These are phyloP conservation scores for Plasmodium yoelii DNA, from an alignment of 169 alveolate species.

Conservation along the genomic window DNA sequence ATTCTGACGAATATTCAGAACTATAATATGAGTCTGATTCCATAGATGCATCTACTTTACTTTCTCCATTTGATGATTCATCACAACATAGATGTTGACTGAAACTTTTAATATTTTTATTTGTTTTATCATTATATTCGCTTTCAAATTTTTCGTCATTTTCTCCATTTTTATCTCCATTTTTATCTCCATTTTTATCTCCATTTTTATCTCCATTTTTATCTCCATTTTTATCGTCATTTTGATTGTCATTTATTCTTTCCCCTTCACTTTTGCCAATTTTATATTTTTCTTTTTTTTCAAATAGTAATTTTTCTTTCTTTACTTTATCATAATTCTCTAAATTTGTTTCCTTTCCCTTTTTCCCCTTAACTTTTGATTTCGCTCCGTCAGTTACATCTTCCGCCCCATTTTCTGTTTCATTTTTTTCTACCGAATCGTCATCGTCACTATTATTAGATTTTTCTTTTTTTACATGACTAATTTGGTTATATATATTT, in stretches of 20 bases:
- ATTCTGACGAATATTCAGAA: slow-evolving; percentile 27
- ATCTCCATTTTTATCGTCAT: too few relatives aligned
- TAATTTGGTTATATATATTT: neutral
- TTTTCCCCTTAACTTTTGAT: neutral
- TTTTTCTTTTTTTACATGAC: neutral
- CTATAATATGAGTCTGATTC: slow-evolving; percentile 19
- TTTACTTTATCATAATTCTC: too few relatives aligned
- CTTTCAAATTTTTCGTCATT: neutral
- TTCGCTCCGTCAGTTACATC: neutral
- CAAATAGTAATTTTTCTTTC: neutral
- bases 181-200: neutral
- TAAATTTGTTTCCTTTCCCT: neutral
- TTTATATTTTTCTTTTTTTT: neutral
- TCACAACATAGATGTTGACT: neutral
- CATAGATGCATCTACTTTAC: slow-evolving; percentile 5
- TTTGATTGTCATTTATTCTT: too few relatives aligned
- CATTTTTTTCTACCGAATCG: neutral
- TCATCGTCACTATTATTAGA: neutral
- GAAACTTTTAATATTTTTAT: neutral
- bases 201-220: neutral
- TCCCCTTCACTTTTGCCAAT: neutral
- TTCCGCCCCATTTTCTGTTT: neutral
- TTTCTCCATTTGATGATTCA: neutral
- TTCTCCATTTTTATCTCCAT: neutral
- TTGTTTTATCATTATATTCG: neutral